Evolutionary conservation across 2,329 filamentous ascomycete species (phyloP).

Genomic region (Scedosporium apiospermum): DNA sequence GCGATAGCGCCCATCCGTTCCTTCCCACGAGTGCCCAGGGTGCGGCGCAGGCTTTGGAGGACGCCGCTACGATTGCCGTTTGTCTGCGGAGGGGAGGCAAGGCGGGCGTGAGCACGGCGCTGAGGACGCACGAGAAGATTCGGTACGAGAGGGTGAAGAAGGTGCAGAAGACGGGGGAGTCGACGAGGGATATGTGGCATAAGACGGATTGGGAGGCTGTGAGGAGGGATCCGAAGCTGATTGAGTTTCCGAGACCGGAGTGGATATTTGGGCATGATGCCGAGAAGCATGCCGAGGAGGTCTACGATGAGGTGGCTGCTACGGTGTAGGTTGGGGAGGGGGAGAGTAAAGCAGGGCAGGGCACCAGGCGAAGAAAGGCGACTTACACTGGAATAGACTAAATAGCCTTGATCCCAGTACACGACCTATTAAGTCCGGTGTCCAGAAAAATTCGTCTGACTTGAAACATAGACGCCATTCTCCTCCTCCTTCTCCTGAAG

Average conservation of each 20-base stretch:
- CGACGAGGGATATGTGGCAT: slow-evolving; percentile 38
- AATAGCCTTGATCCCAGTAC: too few relatives aligned
- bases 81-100: slow-evolving; percentile 18
- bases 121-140: slow-evolving; percentile 27
- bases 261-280: slow-evolving; percentile 36
- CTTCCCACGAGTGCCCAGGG: slow-evolving; percentile 30
- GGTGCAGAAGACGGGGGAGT: slow-evolving; percentile 34
- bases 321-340: not conserved
- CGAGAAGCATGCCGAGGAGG: slow-evolving; percentile 24
- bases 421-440: too few relatives aligned
- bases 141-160: slow-evolving; percentile 29
- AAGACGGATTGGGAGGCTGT: slow-evolving; percentile 36
- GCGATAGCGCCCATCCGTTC: slow-evolving; percentile 30
- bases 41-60: slow-evolving; percentile 30
- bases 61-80: slow-evolving; percentile 27
- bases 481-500: too few relatives aligned
- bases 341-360: too few relatives aligned
- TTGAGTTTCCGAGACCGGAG: slow-evolving; percentile 32
- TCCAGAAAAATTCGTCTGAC: too few relatives aligned
- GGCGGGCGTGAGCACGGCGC: slow-evolving; percentile 18
- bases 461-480: too few relatives aligned
- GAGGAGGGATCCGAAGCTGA: slow-evolving; percentile 31
- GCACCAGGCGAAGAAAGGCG: too few relatives aligned
- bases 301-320: slow-evolving; percentile 10
- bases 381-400: too few relatives aligned